Percentiles rank a stretch among this genome's conserved stretches.
phyloP scores from a whole-genome alignment of 495 filamentous ascomycete genomes.

The Venustampulla echinocandica region DNA sequence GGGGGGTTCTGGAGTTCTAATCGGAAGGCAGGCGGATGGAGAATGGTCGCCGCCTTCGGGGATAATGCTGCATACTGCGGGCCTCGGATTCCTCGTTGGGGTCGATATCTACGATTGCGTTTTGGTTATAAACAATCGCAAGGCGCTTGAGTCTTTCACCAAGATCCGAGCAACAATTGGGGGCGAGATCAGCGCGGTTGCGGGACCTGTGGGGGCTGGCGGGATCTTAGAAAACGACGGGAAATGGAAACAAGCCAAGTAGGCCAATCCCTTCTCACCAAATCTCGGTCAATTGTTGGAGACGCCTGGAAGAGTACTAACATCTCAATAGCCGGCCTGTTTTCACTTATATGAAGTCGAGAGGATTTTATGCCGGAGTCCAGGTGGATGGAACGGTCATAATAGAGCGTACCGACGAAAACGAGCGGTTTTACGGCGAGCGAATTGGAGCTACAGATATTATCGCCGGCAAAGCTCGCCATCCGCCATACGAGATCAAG shows the following conservation, averaged over 20 bases:
- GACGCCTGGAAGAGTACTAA: no score
- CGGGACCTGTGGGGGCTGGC: slow-evolving; percentile 71
- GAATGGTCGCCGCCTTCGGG: slow-evolving; percentile 85
- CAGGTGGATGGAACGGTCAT: slow-evolving; percentile 78
- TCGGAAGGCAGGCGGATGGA: slow-evolving; percentile 71
- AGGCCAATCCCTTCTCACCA: not conserved
- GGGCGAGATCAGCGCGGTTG: slow-evolving; percentile 64
- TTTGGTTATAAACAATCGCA: slow-evolving; percentile 75
- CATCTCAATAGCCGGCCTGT: slow-evolving; percentile 44
- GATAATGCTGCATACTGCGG: slow-evolving; percentile 79
- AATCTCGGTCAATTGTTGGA: no score
- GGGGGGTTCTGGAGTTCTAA: slow-evolving; percentile 72
- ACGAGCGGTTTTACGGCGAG: slow-evolving; percentile 76
- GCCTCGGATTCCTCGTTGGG: slow-evolving; percentile 78
- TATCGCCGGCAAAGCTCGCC: slow-evolving; percentile 64
- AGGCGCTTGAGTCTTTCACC: slow-evolving; percentile 73
- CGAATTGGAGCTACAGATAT: slow-evolving; percentile 71
- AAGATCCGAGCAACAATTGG: slow-evolving; percentile 69
- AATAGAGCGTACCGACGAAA: slow-evolving; percentile 79
- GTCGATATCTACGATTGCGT: slow-evolving; percentile 93
- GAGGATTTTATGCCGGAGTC: slow-evolving; percentile 74
- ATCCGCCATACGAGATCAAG: slow-evolving; percentile 54
- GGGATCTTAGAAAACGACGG: slow-evolving; percentile 63
- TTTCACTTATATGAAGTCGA: slow-evolving; percentile 81
- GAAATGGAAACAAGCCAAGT: slow-evolving; percentile 33